Evolutionary conservation across 1,284 basidiomycete species (phyloP).

Genomic region (Boletellus deceptivus): DNA sequence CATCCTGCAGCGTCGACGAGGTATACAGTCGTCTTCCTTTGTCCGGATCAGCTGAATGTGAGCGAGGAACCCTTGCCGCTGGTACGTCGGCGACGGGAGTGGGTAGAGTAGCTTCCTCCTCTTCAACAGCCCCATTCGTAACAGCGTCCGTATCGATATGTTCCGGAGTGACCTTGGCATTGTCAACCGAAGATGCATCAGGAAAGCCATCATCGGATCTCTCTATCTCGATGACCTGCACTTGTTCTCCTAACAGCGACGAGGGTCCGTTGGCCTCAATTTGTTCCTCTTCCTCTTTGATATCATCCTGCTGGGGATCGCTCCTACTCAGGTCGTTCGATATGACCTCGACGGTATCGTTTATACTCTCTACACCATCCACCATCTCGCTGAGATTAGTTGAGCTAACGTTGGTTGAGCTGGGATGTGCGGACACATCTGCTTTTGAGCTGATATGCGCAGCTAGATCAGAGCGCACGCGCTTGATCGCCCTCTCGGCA

Average conservation of each 20-base stretch:
- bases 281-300: conserved; percentile 36
- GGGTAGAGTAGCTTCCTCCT: conserved; percentile 31
- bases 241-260: conserved; percentile 17
- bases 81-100: conserved; percentile 42
- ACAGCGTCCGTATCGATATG: conserved; percentile 21
- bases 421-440: conserved; percentile 20
- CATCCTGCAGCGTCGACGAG: conserved; percentile 40
- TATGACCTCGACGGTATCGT: conserved; percentile 21
- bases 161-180: conserved; percentile 23
- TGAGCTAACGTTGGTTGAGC: conserved; percentile 30
- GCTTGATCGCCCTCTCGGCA: conserved; percentile 83
- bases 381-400: conserved; percentile 26
- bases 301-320: conserved; percentile 27
- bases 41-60: conserved; percentile 73
- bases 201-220: conserved; percentile 25
- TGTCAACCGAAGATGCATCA: conserved; percentile 17
- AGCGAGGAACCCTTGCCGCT: conserved; percentile 56
- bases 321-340: conserved; percentile 13
- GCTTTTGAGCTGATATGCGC: conserved; percentile 50
- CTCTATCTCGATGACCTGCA: conserved; percentile 22
- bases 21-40: conserved; percentile 52
- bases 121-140: conserved; percentile 25
- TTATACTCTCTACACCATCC: conserved; percentile 33
- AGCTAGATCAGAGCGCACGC: conserved; percentile 81
- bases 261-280: conserved; percentile 11